These are phyloP conservation scores for Globisporangium acanthophoron DNA, from an alignment of 352 stramenopile species.

Conservation along the genomic window DNA sequence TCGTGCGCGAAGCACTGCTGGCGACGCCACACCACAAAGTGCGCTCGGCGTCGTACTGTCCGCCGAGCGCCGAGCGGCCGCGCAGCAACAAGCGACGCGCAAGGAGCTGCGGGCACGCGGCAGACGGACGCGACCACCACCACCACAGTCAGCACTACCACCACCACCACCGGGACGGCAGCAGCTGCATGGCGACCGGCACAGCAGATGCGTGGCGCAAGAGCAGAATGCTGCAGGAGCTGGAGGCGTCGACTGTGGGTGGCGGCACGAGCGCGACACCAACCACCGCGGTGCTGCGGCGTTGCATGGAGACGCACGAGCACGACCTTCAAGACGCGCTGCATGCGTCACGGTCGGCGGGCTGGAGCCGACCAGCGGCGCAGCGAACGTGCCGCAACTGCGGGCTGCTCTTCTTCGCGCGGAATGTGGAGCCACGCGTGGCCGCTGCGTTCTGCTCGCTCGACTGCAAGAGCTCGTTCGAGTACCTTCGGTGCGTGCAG, in stretches of 20 bases:
- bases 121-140: background rate
- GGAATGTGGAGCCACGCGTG: background rate
- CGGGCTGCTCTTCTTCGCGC: slow-evolving; percentile 35
- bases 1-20: slow-evolving; percentile 8
- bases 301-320: slow-evolving; percentile 1
- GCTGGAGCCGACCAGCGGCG: slow-evolving; percentile 18
- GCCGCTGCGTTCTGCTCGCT: slow-evolving; percentile 38
- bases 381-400: slow-evolving; percentile 54
- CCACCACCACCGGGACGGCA: background rate
- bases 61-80: background rate
- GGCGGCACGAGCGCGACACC: background rate
- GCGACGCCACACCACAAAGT: slow-evolving; percentile 3
- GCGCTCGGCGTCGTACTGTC: slow-evolving; percentile 13
- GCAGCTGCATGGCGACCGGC: background rate
- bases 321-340: background rate
- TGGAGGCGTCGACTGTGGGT: slow-evolving; percentile 20
- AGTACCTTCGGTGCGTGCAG: slow-evolving; percentile 45
- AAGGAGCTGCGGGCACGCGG: slow-evolving; percentile 6
- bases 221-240: slow-evolving; percentile 34
- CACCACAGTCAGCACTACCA: background rate
- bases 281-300: slow-evolving; percentile 11
- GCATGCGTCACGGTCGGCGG: background rate
- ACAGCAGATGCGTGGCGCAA: slow-evolving; percentile 27
- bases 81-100: slow-evolving; percentile 11
- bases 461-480: slow-evolving; percentile 57